A percentile compares a stretch with the other conserved stretches of the same genome.
Evolutionary conservation across 306 rosid species (phyloP).

Genomic region (Dryas drummondii): DNA sequence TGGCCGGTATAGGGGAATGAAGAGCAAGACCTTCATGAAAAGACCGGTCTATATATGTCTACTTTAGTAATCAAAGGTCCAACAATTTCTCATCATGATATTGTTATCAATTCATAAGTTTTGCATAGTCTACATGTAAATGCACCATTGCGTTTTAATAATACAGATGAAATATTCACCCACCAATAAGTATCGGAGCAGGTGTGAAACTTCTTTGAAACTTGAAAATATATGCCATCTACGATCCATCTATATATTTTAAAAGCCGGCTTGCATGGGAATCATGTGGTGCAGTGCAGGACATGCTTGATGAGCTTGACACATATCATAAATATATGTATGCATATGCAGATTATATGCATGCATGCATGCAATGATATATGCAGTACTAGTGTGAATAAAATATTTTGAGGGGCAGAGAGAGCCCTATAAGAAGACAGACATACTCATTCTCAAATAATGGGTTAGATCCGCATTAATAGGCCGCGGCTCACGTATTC

Average conservation of each 20-base stretch:
- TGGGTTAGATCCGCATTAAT: slow-evolving; percentile 63
- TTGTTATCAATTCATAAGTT: slow-evolving; percentile 3
- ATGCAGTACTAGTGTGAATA: not conserved
- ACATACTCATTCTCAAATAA: slow-evolving; percentile 73
- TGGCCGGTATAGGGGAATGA: not conserved
- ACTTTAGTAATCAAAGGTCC: slow-evolving; percentile 24
- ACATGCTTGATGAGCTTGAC: not conserved
- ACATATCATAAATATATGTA: not conserved
- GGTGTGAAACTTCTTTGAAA: slow-evolving; percentile 33
- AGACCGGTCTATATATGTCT: slow-evolving; percentile 18
- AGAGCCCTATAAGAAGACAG: slow-evolving; percentile 48
- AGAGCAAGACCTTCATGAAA: slow-evolving; percentile 26
- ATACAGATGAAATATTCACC: slow-evolving; percentile 29
- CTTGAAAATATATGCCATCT: not conserved
- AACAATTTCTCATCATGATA: slow-evolving; percentile 6
- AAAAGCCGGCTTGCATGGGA: slow-evolving; percentile 16
- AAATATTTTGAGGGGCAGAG: slow-evolving; percentile 3
- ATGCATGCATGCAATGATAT: not conserved
- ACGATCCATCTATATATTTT: not conserved
- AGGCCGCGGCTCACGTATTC: slow-evolving; percentile 61
- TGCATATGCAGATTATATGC: not conserved
- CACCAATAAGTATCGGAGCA: slow-evolving; percentile 27
- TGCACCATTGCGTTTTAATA: slow-evolving; percentile 13
- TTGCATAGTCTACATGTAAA: slow-evolving; percentile 22
- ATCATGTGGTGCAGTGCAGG: slow-evolving; percentile 13